Base-by-base conservation (phyloP, 1,139 yeast genomes). In the Ogataea hybrid region DNA sequence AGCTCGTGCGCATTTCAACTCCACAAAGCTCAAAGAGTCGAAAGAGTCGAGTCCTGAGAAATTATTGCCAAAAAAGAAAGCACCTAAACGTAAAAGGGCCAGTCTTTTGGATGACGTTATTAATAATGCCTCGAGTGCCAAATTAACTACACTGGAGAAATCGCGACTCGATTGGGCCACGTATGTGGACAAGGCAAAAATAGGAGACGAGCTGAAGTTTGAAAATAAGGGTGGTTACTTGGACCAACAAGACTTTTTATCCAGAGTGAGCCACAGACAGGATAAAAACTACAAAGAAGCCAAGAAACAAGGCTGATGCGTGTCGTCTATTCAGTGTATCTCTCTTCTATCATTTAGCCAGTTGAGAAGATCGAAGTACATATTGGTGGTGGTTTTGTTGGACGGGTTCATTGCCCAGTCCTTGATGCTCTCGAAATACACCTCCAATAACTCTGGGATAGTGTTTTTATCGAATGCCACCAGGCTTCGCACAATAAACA, bases 141-240 rank as follows among this genome's bases (percentile, higher is more conserved):
- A 89, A 61, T 70, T 94, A 48, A 86, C 95, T 15, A 94, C 98
- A 0, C 69, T 92, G 49, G 97, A 94, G 61, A 92, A 92, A 62
- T 86, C 96, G 2, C 73, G 95, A 48, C 71, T 92, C 44, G 98
- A 92, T 63, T 92, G 98, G 96, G 95, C 96, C 1, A 80, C 88
- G 47, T 90, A 86, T 66, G 97, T 94, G 16, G 97, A 92, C 63
- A 73, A 83, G 53, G 81, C 83, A 50, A 89, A 90, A 46, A 81
- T 94, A 43, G 74, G 77, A 41, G 96, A 88, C 51, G 98, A 92
- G 51, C 73, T 92, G 59, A 75, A 74, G 42, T 73, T 78, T 44
- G 85, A 84, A 58, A 90, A 89, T 62, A 80, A 77, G 62, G 70
- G 67, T 22, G 98, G 98, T 11, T 92, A 82, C 64, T 69, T 94